Percentiles rank a stretch among this genome's conserved stretches.
phyloP scores from a whole-genome alignment of 225 moss, liverwort and hornwort species.

The Marchantia paleacea region DNA sequence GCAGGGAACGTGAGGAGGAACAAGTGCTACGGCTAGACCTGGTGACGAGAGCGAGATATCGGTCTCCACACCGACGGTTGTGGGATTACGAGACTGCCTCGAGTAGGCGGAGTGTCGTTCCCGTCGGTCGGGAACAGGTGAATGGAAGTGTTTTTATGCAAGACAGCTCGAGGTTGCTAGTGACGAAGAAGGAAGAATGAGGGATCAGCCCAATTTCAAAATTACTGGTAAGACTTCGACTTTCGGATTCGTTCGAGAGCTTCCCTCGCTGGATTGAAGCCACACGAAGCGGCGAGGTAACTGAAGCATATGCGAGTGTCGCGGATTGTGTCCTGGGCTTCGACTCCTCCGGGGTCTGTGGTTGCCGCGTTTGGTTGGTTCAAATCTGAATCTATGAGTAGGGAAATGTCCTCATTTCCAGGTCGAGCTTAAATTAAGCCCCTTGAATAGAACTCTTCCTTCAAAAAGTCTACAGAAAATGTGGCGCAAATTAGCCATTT shows the following conservation, averaged over 20 bases:
- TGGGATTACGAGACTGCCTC: not conserved
- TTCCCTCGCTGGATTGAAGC: not conserved
- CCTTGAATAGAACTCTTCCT: not conserved
- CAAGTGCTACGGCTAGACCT: not conserved
- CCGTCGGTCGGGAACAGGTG: not conserved
- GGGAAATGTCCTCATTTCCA: not conserved
- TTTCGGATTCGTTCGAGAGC: not conserved
- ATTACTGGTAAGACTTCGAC: not conserved
- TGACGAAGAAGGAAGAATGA: slow-evolving; percentile 18
- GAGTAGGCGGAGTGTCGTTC: not conserved
- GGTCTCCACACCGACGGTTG: not conserved
- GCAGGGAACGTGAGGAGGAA: not conserved
- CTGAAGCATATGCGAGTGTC: not conserved
- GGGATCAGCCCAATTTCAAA: not conserved
- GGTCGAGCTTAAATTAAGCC: not conserved
- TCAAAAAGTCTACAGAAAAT: not conserved
- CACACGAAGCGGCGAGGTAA: not conserved
- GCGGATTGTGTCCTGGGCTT: not conserved
- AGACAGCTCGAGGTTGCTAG: not conserved
- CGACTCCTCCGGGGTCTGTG: not conserved
- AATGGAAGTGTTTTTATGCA: not conserved
- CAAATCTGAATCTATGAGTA: not conserved
- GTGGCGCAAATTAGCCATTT: not conserved
- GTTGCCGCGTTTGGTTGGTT: not conserved
- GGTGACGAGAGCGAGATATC: not conserved